phyloP scores from a whole-genome alignment of 176 grass and related monocot species.

The Juncus inflexus region DNA sequence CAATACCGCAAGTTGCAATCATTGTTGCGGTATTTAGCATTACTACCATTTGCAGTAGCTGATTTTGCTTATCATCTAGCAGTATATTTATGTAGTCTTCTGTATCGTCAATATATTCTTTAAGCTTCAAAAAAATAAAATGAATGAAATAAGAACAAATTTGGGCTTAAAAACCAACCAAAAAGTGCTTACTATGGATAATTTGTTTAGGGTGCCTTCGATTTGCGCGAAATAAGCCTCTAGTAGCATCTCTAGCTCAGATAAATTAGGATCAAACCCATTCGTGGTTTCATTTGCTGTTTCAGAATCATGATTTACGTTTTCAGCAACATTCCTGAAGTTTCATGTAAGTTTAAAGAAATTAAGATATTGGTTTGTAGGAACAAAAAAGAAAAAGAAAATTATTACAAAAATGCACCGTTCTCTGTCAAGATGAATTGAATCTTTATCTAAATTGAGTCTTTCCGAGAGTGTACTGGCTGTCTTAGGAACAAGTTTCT shows the following conservation, averaged over 20 bases:
- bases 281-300: constrained; percentile 1
- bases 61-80: constrained; percentile 21
- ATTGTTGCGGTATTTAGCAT: not conserved
- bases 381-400: not conserved
- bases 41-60: constrained; percentile 17
- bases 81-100: constrained; percentile 27
- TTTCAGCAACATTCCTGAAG: constrained; percentile 1
- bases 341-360: no score
- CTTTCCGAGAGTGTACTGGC: constrained; percentile 19
- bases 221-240: constrained; percentile 71
- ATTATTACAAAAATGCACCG: constrained; percentile 9
- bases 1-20: no score
- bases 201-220: constrained; percentile 54
- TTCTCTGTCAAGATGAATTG: not conserved
- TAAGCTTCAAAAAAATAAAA: not conserved
- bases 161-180: no score
- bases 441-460: not conserved
- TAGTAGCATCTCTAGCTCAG: constrained; percentile 66
- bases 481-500: constrained; percentile 43
- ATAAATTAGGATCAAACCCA: constrained; percentile 38
- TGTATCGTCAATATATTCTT: constrained; percentile 16
- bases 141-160: not conserved
- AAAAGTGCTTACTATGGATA: constrained; percentile 31
- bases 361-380: no score
- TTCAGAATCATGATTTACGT: not conserved